Conservation (phyloP, 495 filamentous ascomycete species). For the Aspergillus kassunensis region DNA sequence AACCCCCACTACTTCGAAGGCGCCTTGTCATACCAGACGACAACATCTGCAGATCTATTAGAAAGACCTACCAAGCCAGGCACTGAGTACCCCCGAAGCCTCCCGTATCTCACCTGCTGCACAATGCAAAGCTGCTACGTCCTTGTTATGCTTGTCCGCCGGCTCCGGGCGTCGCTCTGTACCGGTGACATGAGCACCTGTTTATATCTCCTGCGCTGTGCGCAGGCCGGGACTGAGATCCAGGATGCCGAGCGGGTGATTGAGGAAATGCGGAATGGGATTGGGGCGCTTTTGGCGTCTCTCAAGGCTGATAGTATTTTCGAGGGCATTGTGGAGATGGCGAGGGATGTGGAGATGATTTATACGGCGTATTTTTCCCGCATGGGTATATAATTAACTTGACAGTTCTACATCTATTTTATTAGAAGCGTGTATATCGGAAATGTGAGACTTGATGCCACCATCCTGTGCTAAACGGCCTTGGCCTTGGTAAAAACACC, state of each 20-base stretch:
- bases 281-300: background rate
- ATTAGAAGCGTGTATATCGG: too few relatives aligned
- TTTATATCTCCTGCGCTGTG: background rate
- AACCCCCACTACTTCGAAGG: conserved; percentile 7
- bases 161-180: background rate
- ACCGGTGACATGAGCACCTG: background rate
- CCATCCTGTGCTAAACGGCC: too few relatives aligned
- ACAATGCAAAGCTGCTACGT: conserved; percentile 5
- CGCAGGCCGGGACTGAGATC: background rate
- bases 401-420: too few relatives aligned
- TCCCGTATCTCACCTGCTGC: conserved; percentile 4
- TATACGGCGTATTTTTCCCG: background rate
- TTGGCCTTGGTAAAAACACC: conserved; percentile 38
- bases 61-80: background rate
- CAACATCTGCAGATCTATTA: background rate
- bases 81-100: background rate
- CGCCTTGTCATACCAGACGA: too few relatives aligned
- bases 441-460: too few relatives aligned
- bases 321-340: background rate
- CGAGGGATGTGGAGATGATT: background rate
- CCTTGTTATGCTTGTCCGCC: background rate
- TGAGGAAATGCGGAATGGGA: conserved; percentile 8
- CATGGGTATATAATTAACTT: too few relatives aligned
- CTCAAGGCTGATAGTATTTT: background rate
- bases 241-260: conserved; percentile 8